These are phyloP conservation scores for Gossypium mustelinum DNA, from an alignment of 345 rosid genomes.

Conservation along the genomic window DNA sequence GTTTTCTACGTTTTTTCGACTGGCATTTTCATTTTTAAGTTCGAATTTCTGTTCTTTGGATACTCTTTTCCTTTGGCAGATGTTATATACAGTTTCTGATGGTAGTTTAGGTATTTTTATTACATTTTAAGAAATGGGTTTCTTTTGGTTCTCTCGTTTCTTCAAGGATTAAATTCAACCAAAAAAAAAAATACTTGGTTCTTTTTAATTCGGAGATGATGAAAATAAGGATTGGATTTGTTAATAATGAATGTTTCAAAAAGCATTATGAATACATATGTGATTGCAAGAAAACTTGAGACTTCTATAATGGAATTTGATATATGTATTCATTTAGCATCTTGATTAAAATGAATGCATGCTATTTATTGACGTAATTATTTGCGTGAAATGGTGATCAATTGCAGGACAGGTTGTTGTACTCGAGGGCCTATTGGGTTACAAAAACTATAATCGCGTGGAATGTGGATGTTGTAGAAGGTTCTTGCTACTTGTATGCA, in stretches of 20 bases:
- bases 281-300: not conserved
- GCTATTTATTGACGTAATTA: not conserved
- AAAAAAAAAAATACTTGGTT: not conserved
- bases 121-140: not conserved
- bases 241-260: not conserved
- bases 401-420: conserved; percentile 47
- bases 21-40: not conserved
- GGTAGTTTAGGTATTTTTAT: not conserved
- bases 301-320: not conserved
- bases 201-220: not conserved
- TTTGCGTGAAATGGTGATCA: conserved; percentile 27
- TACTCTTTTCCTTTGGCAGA: not conserved
- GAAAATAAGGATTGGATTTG: not conserved
- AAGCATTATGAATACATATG: not conserved
- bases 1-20: not conserved
- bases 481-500: conserved; percentile 64
- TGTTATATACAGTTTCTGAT: not conserved
- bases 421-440: conserved; percentile 76
- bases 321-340: not conserved
- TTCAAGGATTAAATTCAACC: not conserved
- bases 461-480: conserved; percentile 65
- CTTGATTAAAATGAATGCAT: not conserved
- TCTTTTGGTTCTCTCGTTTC: not conserved
- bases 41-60: not conserved
- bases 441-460: conserved; percentile 59